Conservation (phyloP, 225 moss, liverwort and hornwort genomes). For the Antitrichia curtipendula region DNA sequence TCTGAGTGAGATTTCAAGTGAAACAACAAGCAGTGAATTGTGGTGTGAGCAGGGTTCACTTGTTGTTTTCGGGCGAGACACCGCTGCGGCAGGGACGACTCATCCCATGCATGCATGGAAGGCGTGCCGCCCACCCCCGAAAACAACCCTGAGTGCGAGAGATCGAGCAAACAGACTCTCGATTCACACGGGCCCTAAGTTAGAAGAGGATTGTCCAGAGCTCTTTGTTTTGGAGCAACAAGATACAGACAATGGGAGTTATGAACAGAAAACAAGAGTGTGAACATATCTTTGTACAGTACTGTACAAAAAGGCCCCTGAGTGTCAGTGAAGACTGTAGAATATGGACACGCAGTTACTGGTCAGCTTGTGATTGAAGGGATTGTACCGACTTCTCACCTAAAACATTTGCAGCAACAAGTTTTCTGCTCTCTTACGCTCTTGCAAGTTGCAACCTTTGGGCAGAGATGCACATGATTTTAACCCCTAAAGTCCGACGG, state of each 20-base stretch:
- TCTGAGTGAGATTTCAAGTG: not conserved
- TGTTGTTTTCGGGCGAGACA: not conserved
- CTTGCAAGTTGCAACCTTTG: not conserved
- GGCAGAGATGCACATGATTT: not conserved
- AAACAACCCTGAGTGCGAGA: not conserved
- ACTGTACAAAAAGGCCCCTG: not conserved
- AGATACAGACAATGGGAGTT: not conserved
- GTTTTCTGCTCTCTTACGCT: not conserved
- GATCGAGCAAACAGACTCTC: not conserved
- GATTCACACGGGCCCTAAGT: not conserved
- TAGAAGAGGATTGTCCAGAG: too few relatives aligned
- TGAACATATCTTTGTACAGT: not conserved
- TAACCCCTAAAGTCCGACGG: too few relatives aligned
- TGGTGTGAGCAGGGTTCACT: not conserved
- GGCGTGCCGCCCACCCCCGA: not conserved
- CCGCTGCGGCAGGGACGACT: not conserved
- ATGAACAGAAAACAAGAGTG: not conserved
- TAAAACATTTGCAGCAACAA: not conserved
- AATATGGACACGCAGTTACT: not conserved
- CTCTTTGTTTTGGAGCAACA: too few relatives aligned
- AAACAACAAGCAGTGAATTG: not conserved
- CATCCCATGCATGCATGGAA: not conserved
- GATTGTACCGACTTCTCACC: not conserved
- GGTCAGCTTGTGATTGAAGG: not conserved
- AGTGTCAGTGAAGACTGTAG: not conserved